A percentile compares a stretch with the other conserved stretches of the same genome.
phyloP scores from a whole-genome alignment of 495 filamentous ascomycete genomes.

The Terfezia claveryi region DNA sequence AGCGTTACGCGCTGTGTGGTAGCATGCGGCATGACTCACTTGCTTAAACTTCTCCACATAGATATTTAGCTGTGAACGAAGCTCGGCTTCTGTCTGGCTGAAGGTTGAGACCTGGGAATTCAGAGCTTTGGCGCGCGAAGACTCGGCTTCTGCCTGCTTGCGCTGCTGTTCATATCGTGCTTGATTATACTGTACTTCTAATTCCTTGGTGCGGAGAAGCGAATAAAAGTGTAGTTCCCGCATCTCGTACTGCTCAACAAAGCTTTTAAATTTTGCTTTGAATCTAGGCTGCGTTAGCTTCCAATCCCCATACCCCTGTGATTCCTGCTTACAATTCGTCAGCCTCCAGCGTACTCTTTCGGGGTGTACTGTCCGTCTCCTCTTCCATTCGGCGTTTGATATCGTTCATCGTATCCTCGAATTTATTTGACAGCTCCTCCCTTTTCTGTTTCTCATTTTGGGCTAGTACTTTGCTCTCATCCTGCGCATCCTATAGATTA shows the following conservation, averaged over 20 bases:
- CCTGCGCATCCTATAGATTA: conserved; percentile 30
- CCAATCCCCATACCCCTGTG: neutral
- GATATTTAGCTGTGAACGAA: conserved; percentile 87
- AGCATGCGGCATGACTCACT: conserved; percentile 32
- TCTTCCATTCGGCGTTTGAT: conserved; percentile 62
- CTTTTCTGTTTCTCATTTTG: conserved; percentile 65
- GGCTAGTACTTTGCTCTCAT: conserved; percentile 69
- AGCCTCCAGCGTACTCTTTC: conserved; percentile 51
- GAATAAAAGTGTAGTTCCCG: conserved; percentile 80
- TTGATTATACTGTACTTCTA: conserved; percentile 82
- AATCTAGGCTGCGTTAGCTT: conserved; percentile 2
- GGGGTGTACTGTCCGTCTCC: conserved; percentile 51
- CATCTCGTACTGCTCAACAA: conserved; percentile 87
- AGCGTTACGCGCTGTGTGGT: conserved; percentile 4
- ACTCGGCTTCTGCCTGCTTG: conserved; percentile 64
- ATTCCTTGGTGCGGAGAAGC: conserved; percentile 74
- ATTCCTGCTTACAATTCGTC: conserved; percentile 53
- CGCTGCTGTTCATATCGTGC: conserved; percentile 72
- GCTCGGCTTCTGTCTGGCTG: conserved; percentile 81
- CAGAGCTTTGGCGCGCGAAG: conserved; percentile 53
- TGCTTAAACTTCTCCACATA: conserved; percentile 99
- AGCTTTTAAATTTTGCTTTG: conserved; percentile 80
- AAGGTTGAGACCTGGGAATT: conserved; percentile 87
- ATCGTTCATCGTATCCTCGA: conserved; percentile 48
- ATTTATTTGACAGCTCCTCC: conserved; percentile 61